These are phyloP conservation scores for Beauveria australis DNA, from an alignment of 2,329 filamentous ascomycete species.

Conservation along the genomic window DNA sequence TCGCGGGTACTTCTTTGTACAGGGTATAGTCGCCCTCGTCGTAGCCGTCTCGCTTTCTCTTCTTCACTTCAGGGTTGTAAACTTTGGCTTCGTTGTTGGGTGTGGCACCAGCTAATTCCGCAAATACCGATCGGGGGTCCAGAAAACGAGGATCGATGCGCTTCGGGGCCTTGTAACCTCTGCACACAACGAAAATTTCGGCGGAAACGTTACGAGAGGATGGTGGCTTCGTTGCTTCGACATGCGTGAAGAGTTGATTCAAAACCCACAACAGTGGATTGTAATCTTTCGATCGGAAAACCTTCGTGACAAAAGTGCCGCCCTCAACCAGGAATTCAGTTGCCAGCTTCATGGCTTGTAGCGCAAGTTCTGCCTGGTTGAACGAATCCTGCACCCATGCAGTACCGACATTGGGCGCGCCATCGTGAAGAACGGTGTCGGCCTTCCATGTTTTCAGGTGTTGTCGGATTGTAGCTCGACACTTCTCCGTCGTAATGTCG, in stretches of 20 bases:
- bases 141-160: conserved; percentile 86
- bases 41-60: conserved; percentile 94
- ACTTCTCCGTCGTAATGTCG: conserved; percentile 97
- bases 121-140: conserved; percentile 83
- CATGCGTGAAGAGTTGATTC: conserved; percentile 90
- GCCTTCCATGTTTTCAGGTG: conserved; percentile 96
- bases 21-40: conserved; percentile 92
- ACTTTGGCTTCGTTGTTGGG: conserved; percentile 98
- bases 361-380: conserved; percentile 86
- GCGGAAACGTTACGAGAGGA: conserved; percentile 93
- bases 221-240: conserved; percentile 95
- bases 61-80: conserved; percentile 95
- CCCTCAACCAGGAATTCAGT: conserved; percentile 87
- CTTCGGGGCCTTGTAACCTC: conserved; percentile 92
- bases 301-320: conserved; percentile 93
- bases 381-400: conserved; percentile 98
- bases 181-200: conserved; percentile 97
- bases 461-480: conserved; percentile 76
- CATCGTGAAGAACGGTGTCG: conserved; percentile 91
- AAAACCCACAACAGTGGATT: conserved; percentile 95
- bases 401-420: conserved; percentile 94
- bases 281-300: conserved; percentile 96
- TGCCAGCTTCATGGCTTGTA: conserved; percentile 86
- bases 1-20: conserved; percentile 81
- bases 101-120: conserved; percentile 74